Percentiles rank a stretch among this genome's conserved stretches.
phyloP scores from a whole-genome alignment of 139 green algal genomes.

The Haematococcus lacustris region DNA sequence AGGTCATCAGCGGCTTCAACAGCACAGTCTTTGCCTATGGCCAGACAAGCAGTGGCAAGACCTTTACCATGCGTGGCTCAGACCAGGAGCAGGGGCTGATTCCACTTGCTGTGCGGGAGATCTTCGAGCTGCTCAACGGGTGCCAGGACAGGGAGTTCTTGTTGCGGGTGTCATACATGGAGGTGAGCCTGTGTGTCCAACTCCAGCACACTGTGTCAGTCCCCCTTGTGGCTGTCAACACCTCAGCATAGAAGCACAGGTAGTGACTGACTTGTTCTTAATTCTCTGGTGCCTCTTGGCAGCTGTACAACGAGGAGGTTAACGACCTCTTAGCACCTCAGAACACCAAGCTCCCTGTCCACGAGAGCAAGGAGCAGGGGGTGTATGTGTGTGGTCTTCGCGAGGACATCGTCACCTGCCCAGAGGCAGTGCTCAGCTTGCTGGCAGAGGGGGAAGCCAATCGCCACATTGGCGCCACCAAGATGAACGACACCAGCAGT shows the following conservation, averaged over 20 bases:
- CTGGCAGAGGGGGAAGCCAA: slow-evolving; percentile 70
- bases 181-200: slow-evolving; percentile 48
- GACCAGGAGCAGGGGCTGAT: slow-evolving; percentile 71
- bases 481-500: slow-evolving; percentile 89
- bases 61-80: slow-evolving; percentile 87
- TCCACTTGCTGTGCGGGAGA: slow-evolving; percentile 64
- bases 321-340: slow-evolving; percentile 83
- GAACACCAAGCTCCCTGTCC: slow-evolving; percentile 74
- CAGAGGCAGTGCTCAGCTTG: slow-evolving; percentile 72
- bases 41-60: slow-evolving; percentile 93
- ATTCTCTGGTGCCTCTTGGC: slow-evolving; percentile 7
- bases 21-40: slow-evolving; percentile 95
- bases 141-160: slow-evolving; percentile 79
- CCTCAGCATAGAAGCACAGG: too few species aligned
- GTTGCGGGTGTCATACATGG: slow-evolving; percentile 94
- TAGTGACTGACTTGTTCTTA: too few species aligned
- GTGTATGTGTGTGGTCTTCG: slow-evolving; percentile 86
- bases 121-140: slow-evolving; percentile 69
- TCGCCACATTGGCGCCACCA: slow-evolving; percentile 86
- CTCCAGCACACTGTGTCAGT: neutral
- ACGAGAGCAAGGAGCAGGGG: slow-evolving; percentile 75
- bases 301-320: slow-evolving; percentile 98
- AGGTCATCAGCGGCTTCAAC: slow-evolving; percentile 84
- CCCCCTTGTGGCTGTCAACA: neutral
- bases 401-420: slow-evolving; percentile 85